Conservation (phyloP, 2,329 filamentous ascomycete species). For the Boeremia lycopersici region DNA sequence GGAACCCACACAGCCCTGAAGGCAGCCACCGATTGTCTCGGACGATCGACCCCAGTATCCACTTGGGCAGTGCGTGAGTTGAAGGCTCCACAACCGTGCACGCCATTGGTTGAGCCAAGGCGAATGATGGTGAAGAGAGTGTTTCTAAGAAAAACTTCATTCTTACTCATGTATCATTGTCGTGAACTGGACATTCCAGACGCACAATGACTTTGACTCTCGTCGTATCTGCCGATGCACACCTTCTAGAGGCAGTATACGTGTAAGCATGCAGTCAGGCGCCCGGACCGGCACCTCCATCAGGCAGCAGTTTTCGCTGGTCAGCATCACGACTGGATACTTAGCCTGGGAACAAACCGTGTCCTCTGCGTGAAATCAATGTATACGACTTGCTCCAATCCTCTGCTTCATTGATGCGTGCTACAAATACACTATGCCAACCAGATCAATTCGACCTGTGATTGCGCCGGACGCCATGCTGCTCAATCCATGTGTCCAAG, state of each 20-base stretch:
- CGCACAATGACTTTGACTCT: not conserved
- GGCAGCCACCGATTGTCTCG: conserved; percentile 34
- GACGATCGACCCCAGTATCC: conserved; percentile 35
- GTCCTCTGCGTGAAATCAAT: not conserved
- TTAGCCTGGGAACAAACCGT: not conserved
- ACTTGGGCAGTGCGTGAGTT: conserved; percentile 23
- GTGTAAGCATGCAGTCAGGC: not conserved
- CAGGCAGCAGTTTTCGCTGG: conserved; percentile 9
- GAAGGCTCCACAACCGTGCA: conserved; percentile 27
- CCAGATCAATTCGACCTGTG: not conserved
- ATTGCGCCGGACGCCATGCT: conserved; percentile 11
- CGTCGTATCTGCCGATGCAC: not conserved
- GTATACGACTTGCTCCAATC: not conserved
- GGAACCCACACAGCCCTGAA: conserved; percentile 25
- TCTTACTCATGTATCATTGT: not conserved
- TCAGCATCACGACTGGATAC: not conserved
- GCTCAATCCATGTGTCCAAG: conserved; percentile 1
- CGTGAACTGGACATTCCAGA: not conserved
- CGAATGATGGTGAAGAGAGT: not conserved
- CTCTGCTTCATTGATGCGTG: not conserved
- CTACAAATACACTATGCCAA: conserved; percentile 4
- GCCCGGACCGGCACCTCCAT: not conserved
- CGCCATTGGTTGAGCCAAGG: conserved; percentile 14
- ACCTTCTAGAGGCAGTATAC: not conserved
- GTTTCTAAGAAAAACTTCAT: not conserved